Evolutionary conservation across 1,139 yeast species (phyloP), one percentile per base, ranked within the genome.

Genomic region (Pichia sp.): DNA sequence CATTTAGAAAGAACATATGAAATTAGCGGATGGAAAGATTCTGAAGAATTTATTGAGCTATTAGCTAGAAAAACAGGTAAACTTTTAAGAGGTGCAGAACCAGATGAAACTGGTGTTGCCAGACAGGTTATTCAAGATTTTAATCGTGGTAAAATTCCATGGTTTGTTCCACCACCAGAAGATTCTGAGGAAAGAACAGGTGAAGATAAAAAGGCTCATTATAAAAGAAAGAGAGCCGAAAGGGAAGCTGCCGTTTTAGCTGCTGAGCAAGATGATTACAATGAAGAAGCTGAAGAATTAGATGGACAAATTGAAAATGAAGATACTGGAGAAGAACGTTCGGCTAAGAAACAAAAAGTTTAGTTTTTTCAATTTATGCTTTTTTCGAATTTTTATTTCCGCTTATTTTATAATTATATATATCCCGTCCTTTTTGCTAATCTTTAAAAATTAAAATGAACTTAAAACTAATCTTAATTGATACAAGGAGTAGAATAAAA

Each of bases 1-100:
- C 97, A 92, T 72, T 72, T 92, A 64, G 97, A 92, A 68, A 81
- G 97, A 71, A 92, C 98, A 0, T 92, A 92, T 65, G 97, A 90
- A 67, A 76, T 92, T 44, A 81, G 86, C 52, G 97, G 97, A 7
- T 92, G 98, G 98, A 74, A 75, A 43, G 81, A 88, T 54, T 74
- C 95, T 51, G 74, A 80, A 5, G 96, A 89, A 61, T 92, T 92
- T 62, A 76, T 92, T 55, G 97, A 90, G 67, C 71, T 88, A 61
- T 74, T 92, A 59, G 98, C 98, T 1, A 81, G 95, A 66, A 92
- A 90, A 67, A 86, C 81, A 49, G 98, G 98, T 55, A 81, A 96
- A 66, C 75, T 92, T 57, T 72, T 92, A 60, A 92, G 92, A 69
- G 98, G 98, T 53, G 98, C 97, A 58, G 98, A 92, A 69, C 96